Conservation (phyloP, 2,329 filamentous ascomycete genomes). For the Aphanoascus verrucosus region DNA sequence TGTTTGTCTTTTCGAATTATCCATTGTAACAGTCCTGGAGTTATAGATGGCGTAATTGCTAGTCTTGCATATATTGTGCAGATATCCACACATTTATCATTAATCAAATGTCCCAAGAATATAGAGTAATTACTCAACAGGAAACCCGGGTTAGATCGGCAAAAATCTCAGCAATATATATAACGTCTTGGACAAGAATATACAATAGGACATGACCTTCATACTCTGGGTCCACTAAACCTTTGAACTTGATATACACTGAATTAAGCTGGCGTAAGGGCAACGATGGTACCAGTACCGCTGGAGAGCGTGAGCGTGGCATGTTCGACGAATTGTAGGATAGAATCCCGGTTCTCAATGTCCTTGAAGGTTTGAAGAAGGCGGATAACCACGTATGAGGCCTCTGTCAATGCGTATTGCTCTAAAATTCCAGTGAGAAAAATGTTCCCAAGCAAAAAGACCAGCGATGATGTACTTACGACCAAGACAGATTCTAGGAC, state of each 20-base stretch:
- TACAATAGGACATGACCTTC: too few relatives aligned
- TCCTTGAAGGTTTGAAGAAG: constrained; percentile 27
- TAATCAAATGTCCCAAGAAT: too few relatives aligned
- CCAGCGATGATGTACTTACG: constrained; percentile 4
- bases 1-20: too few relatives aligned
- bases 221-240: too few relatives aligned
- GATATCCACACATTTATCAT: too few relatives aligned
- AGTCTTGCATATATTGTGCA: too few relatives aligned
- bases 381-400: constrained; percentile 40
- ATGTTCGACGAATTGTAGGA: constrained; percentile 11
- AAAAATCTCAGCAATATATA: too few relatives aligned
- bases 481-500: constrained; percentile 45
- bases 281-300: constrained; percentile 10
- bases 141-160: too few relatives aligned
- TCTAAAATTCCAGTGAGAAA: constrained; percentile 20
- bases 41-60: too few relatives aligned
- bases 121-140: too few relatives aligned
- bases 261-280: constrained; percentile 9
- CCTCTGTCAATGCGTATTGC: constrained; percentile 50
- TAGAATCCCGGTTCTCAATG: constrained; percentile 14
- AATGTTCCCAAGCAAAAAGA: neutral
- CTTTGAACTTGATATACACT: neutral
- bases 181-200: too few relatives aligned
- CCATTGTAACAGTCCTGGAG: too few relatives aligned
- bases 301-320: constrained; percentile 12